Base-by-base conservation (phyloP, 163 green algal genomes). In the Smithsoniella earleae region DNA sequence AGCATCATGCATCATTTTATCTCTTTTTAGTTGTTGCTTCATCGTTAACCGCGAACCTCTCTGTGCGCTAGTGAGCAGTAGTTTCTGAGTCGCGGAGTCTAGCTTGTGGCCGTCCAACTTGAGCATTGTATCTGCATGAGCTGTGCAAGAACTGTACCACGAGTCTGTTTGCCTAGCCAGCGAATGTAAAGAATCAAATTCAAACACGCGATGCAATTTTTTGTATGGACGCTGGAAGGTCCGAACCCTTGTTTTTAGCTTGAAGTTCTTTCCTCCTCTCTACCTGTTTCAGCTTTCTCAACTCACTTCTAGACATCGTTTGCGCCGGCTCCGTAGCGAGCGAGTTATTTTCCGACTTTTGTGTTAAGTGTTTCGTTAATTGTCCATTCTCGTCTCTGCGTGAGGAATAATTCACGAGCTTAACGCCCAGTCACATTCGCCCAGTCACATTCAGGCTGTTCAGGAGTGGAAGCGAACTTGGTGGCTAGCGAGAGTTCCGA, bases 281-380 rank as follows among this genome's bases (percentile, higher is more conserved):
- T n/a, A 66, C 31, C 31, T 66, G 30, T 66, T 66, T 66, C 10
- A 66, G 54, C 54, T 66, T 66, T 8, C 54, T 54, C 64, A 54
- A 22, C 40, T 49, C 40, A 49, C 10, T 22, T 13, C 13, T 49
- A 13, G 40, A 49, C 40, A 49, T n/a, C n/a, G n/a, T n/a, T n/a
- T n/a, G n/a, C n/a, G n/a, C n/a, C n/a, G n/a, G n/a, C n/a, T n/a
- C n/a, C n/a, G n/a, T n/a, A n/a, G n/a, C n/a, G n/a, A n/a, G n/a
- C n/a, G n/a, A n/a, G n/a, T n/a, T n/a, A n/a, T n/a, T n/a, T n/a
- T n/a, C n/a, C n/a, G n/a, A n/a, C n/a, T n/a, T n/a, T n/a, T n/a
- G n/a, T n/a, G n/a, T n/a, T n/a, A n/a, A n/a, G n/a, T n/a, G n/a
- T n/a, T n/a, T n/a, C n/a, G n/a, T n/a, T n/a, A n/a, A n/a, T n/a